Evolutionary conservation across 257 asterid species (phyloP).

Genomic region (Solanum ossicruentum): DNA sequence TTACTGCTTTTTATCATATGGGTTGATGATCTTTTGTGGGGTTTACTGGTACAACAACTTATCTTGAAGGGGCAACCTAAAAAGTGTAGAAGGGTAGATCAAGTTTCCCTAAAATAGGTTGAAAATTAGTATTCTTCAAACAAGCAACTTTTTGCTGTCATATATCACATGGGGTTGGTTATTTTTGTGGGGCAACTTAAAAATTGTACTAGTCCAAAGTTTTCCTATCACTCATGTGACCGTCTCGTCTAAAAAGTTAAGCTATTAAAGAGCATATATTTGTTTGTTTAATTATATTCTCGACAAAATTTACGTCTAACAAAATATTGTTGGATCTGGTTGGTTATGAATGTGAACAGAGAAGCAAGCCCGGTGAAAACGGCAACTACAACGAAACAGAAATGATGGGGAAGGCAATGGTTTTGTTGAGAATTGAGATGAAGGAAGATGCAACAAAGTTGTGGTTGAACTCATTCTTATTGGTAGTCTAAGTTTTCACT

Average conservation of each 20-base stretch:
- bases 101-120: not conserved
- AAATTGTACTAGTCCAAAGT: not conserved
- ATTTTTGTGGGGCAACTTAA: not conserved
- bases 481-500: not conserved
- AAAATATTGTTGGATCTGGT: not conserved
- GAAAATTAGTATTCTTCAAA: not conserved
- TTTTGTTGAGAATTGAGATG: not conserved
- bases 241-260: not conserved
- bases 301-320: not conserved
- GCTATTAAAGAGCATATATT: not conserved
- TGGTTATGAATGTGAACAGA: not conserved
- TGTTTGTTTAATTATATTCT: not conserved
- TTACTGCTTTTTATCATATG: not conserved
- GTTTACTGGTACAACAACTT: not conserved
- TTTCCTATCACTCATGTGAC: not conserved
- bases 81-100: not conserved
- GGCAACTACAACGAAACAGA: not conserved
- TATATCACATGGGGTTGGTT: not conserved
- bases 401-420: not conserved
- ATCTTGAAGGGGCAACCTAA: not conserved
- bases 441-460: not conserved
- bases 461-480: not conserved
- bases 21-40: not conserved
- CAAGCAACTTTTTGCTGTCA: not conserved
- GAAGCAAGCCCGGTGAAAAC: not conserved